Conservation (phyloP, 768 basidiomycete species). For the Lactarius hatsudake region DNA sequence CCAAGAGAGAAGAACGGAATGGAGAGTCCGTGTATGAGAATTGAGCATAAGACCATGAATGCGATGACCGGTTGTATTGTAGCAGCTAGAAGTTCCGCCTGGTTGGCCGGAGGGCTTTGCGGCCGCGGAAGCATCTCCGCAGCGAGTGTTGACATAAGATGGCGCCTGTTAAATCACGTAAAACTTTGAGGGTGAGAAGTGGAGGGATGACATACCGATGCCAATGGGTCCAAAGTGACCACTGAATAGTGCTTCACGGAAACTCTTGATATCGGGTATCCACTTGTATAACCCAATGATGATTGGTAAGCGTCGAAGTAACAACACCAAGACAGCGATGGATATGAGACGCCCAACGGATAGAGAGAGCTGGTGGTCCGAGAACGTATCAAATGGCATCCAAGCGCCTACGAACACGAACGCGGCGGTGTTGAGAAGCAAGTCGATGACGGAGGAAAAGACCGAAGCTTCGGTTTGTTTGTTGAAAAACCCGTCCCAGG, state of each 20-base stretch:
- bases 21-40: conserved; percentile 84
- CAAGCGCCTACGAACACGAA: conserved; percentile 97
- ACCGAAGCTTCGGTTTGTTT: conserved; percentile 91
- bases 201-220: conserved; percentile 46
- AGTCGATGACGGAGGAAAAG: conserved; percentile 94
- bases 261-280: conserved; percentile 95
- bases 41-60: conserved; percentile 92
- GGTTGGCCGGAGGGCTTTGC: conserved; percentile 46
- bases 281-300: conserved; percentile 84
- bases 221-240: conserved; percentile 95
- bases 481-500: conserved; percentile 95
- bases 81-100: conserved; percentile 63
- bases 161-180: conserved; percentile 52
- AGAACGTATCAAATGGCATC: conserved; percentile 89
- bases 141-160: conserved; percentile 88
- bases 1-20: conserved; percentile 95
- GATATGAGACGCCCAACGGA: conserved; percentile 83
- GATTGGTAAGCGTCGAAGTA: conserved; percentile 78
- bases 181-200: neutral
- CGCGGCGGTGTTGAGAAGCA: conserved; percentile 92
- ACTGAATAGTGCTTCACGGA: conserved; percentile 89
- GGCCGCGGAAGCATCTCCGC: conserved; percentile 53
- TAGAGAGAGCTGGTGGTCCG: conserved; percentile 61
- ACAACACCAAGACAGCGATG: conserved; percentile 75
- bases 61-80: conserved; percentile 91